These are phyloP conservation scores for Eleusine coracana DNA, from an alignment of 176 grass and related monocot genomes.

Conservation along the genomic window DNA sequence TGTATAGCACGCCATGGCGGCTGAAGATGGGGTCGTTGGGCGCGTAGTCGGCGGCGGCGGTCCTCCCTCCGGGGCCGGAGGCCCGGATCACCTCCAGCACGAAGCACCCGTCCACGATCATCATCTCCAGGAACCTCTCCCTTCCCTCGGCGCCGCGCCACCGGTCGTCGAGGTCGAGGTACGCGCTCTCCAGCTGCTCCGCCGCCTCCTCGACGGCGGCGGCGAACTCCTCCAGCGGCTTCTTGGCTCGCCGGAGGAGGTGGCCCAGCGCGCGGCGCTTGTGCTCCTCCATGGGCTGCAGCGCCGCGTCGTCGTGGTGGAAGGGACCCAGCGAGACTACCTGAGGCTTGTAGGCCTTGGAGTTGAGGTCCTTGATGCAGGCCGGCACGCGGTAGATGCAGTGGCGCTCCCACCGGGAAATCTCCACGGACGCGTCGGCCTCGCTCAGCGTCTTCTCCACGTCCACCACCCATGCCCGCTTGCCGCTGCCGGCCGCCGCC, in stretches of 20 bases:
- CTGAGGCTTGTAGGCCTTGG: constrained; percentile 69
- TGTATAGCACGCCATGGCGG: constrained; percentile 66
- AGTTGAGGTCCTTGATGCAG: constrained; percentile 67
- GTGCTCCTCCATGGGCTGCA: constrained; percentile 78
- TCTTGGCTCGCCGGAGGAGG: constrained; percentile 52
- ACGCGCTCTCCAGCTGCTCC: constrained; percentile 43
- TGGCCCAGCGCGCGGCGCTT: constrained; percentile 71
- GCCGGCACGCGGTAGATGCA: constrained; percentile 70
- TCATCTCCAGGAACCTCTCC: constrained; percentile 58
- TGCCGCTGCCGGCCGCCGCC: background rate
- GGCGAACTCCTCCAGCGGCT: constrained; percentile 47
- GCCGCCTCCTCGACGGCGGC: constrained; percentile 41
- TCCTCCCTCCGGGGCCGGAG: background rate
- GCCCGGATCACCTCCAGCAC: constrained; percentile 70
- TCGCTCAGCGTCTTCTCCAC: constrained; percentile 43
- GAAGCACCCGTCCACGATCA: constrained; percentile 85
- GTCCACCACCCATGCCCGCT: constrained; percentile 56
- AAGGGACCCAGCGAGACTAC: constrained; percentile 75
- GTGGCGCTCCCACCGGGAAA: constrained; percentile 56
- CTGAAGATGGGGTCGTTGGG: constrained; percentile 83
- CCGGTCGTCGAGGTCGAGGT: constrained; percentile 38
- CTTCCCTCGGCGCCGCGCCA: constrained; percentile 28
- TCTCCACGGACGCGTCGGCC: constrained; percentile 42
- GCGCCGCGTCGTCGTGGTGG: constrained; percentile 52
- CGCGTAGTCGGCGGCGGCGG: constrained; percentile 47